phyloP scores from a whole-genome alignment of 495 filamentous ascomycete genomes.

The Lentithecium fluviatile region DNA sequence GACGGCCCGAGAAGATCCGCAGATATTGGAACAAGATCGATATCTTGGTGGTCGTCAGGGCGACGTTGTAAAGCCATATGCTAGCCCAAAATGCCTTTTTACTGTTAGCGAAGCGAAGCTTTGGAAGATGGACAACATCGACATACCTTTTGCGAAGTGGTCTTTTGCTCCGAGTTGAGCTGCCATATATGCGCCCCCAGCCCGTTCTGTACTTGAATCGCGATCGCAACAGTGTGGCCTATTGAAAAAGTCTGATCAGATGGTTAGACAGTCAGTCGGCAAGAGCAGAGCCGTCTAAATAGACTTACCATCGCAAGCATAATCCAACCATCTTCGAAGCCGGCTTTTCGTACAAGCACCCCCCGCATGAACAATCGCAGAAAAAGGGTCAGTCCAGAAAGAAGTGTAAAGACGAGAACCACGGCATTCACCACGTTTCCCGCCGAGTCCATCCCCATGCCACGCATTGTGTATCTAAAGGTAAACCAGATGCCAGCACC shows the following conservation, averaged over 20 bases:
- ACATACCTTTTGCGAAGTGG: constrained; percentile 20
- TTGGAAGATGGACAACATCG: too few species aligned
- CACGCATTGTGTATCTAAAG: background rate
- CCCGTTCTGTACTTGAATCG: constrained; percentile 16
- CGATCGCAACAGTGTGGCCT: constrained; percentile 19
- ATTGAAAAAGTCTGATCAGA: constrained; percentile 15
- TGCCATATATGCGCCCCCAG: constrained; percentile 14
- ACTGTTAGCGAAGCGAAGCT: background rate
- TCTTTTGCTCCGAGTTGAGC: constrained; percentile 1
- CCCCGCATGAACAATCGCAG: constrained; percentile 20
- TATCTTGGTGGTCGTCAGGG: constrained; percentile 28
- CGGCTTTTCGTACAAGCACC: constrained; percentile 12
- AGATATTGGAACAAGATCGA: constrained; percentile 31
- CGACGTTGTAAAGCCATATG: constrained; percentile 20
- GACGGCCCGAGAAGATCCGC: constrained; percentile 22
- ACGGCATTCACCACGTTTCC: constrained; percentile 22
- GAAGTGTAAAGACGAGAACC: constrained; percentile 11
- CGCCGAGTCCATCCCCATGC: constrained; percentile 14
- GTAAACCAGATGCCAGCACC: background rate
- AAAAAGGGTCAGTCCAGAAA: constrained; percentile 17
- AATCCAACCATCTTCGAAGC: constrained; percentile 28
- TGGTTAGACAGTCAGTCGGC: background rate
- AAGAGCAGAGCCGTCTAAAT: background rate
- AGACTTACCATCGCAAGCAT: constrained; percentile 22
- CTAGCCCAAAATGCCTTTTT: constrained; percentile 29